Percentiles rank a stretch among this genome's conserved stretches.
These are phyloP conservation scores for Rhizophagus prolifer DNA, from an alignment of 192 early-diverging fungal genomes.

Conservation along the genomic window DNA sequence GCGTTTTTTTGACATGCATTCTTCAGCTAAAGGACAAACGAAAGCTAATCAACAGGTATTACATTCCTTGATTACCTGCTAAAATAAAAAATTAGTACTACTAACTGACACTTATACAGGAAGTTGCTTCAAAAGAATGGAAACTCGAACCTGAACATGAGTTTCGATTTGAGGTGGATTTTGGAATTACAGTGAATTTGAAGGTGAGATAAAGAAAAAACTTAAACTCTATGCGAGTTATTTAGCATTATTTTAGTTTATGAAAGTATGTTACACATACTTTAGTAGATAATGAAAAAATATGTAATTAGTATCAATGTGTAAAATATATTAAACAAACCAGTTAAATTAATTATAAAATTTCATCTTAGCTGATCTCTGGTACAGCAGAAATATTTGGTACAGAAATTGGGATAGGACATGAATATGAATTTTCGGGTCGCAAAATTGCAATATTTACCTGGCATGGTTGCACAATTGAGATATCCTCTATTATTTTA, in stretches of 20 bases:
- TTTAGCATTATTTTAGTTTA: too few relatives aligned
- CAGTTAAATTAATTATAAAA: too few relatives aligned
- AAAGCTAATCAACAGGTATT: too few relatives aligned
- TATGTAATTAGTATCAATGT: too few relatives aligned
- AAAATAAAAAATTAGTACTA: not conserved
- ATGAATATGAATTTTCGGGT: slow-evolving; percentile 78
- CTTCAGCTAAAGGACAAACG: too few relatives aligned
- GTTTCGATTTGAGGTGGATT: slow-evolving; percentile 89
- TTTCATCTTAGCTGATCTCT: slow-evolving; percentile 50
- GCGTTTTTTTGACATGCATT: too few relatives aligned
- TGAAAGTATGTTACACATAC: too few relatives aligned
- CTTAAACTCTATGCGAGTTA: not conserved
- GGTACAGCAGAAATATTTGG: slow-evolving; percentile 95
- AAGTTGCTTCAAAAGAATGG: slow-evolving; percentile 52
- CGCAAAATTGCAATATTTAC: slow-evolving; percentile 88
- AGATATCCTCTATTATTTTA: slow-evolving; percentile 40
- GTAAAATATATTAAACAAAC: too few relatives aligned
- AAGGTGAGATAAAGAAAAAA: slow-evolving; percentile 52
- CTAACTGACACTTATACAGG: not conserved
- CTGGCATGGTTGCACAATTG: slow-evolving; percentile 85
- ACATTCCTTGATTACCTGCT: not conserved
- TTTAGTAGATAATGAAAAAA: too few relatives aligned
- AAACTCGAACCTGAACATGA: slow-evolving; percentile 78
- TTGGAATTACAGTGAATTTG: slow-evolving; percentile 60
- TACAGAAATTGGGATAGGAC: slow-evolving; percentile 82